Base-by-base conservation (phyloP, 805 yeast genomes). In the Zygotorulaspora florentina region DNA sequence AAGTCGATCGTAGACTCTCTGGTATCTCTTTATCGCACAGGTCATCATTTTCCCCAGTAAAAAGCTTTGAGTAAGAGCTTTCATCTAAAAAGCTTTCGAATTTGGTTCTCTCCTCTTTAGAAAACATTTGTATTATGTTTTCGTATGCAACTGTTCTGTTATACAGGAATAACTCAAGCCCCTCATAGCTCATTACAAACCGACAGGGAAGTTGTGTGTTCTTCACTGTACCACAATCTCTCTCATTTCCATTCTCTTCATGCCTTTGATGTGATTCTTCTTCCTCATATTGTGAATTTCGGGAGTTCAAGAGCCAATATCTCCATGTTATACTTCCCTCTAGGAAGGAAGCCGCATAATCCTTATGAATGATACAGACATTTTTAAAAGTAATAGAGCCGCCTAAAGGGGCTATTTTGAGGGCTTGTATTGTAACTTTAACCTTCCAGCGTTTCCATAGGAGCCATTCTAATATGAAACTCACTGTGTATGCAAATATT, bases 251-350 rank as follows among this genome's bases (percentile, higher is more conserved):
- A 11, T 56, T 53, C 49, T 35, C 37, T 31, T 46, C 42, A 35
- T 20, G 38, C 35, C 7, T 37, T n/a, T 39, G 18, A 11, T 34
- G 41, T 27, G 42, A 39, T 15, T 35, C 25, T n/a, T 23, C 42
- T 26, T 46, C 54, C 18, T 48, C 48, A 38, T 34, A 58, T 27
- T 43, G 56, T 31, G 59, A 59, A 52, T 48, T 49, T 53, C 76
- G 66, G 13, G 73, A 62, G 4, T 65, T 61, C 3, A 70, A 67
- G 42, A 87, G 69, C 98, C 98, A 93, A 63, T 88, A 91, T 49
- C 95, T 67, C 98, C 98, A 93, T 0, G 95, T 86, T 23, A 91
- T 59, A 55, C 80, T 78, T 1, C 91, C 85, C 49, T 83, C 81
- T 23, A 86, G 74, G 1, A 86, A 72, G 8, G 87, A 77, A 1